Evolutionary conservation across 192 early-diverging fungal genomes (phyloP), one percentile per base, ranked within the genome.

Genomic region (Coemansia sp.): DNA sequence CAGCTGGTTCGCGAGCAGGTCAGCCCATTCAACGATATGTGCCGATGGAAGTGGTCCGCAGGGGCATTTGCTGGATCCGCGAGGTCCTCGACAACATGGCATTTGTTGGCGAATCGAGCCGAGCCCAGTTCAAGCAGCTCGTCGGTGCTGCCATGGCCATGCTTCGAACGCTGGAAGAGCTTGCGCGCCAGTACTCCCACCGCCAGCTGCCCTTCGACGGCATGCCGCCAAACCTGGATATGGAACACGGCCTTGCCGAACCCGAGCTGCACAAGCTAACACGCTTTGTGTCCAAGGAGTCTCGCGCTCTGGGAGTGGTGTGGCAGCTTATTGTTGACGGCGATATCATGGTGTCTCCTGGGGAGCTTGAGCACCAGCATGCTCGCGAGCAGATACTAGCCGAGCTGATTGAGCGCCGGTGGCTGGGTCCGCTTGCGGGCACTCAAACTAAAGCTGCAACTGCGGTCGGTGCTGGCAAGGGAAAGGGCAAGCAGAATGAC

Each of bases 271-370:
- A 20, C 2, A 59, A 40, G 40, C 51, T 83, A 51, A 43, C 46
- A 24, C 34, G 12, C 13, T 67, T 83, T 62, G 40, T 78, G 5
- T 33, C 63, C 6, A 41, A 33, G n/a, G 76, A 84, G 47, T 49
- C 66, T 15, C 43, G 47, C 18, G 67, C 59, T 0, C 31, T 84
- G 22, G 44, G 77, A n/a, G 72, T 72, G 1, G 71, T 74, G 54
- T 80, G 78, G 82, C 77, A 77, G 74, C 72, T 85, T 22, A 66
- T 85, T 38, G 72, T 33, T 9, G 82, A 85, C 22, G 78, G 69
- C 31, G 75, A 63, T 11, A 52, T 85, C 34, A 76, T 85, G 82
- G 78, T 85, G 29, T 77, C 78, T n/a, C 82, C 82, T 0, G 78
- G 71, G 16, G 82, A 80, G 65, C 68, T 85, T 49, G 78, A 76